A percentile compares a stretch with the other conserved stretches of the same genome.
Evolutionary conservation across 306 rosid genomes (phyloP).

Genomic region (Luffa acutangula): DNA sequence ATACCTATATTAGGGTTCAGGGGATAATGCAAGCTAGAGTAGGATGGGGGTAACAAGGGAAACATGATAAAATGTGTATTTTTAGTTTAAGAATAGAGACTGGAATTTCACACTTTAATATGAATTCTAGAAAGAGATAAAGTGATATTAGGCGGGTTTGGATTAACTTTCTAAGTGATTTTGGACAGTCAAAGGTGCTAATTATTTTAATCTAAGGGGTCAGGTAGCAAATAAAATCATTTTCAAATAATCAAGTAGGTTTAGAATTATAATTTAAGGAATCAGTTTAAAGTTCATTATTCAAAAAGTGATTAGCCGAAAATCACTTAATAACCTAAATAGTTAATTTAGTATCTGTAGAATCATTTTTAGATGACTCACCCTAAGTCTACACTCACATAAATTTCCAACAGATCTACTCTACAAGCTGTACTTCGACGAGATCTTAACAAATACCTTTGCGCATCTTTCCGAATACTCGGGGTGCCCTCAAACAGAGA

Average conservation of each 20-base stretch:
- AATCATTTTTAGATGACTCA: too few relatives aligned
- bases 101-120: background rate
- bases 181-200: too few relatives aligned
- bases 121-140: background rate
- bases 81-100: background rate
- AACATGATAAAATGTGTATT: background rate
- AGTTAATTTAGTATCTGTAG: background rate
- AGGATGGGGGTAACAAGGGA: background rate
- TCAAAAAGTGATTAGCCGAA: too few relatives aligned
- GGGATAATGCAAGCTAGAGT: background rate
- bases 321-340: too few relatives aligned
- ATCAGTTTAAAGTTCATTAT: too few relatives aligned
- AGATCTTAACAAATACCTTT: slow-evolving; percentile 35
- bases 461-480: slow-evolving; percentile 94
- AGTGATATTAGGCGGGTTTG: too few relatives aligned
- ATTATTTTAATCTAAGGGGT: background rate
- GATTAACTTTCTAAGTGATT: too few relatives aligned
- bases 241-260: too few relatives aligned
- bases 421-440: background rate
- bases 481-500: slow-evolving; percentile 90
- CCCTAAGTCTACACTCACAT: background rate
- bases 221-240: too few relatives aligned
- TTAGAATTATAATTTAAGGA: too few relatives aligned
- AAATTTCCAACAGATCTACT: background rate
- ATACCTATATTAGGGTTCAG: background rate